Evolutionary conservation across 257 asterid genomes (phyloP).

Genomic region (Schizonepeta tenuifolia): DNA sequence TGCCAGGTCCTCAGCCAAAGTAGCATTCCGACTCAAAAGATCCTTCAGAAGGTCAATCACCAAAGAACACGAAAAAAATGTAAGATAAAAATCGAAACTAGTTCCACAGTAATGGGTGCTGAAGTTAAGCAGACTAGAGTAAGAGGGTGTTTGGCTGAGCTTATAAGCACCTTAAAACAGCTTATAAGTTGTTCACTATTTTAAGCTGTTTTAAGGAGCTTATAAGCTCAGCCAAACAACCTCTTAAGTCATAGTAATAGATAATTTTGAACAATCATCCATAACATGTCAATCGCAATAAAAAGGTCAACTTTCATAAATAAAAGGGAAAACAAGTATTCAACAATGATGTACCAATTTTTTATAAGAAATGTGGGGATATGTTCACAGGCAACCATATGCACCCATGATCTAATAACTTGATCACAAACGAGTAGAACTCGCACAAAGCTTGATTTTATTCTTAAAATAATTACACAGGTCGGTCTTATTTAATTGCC

Average conservation of each 20-base stretch:
- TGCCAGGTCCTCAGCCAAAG: slow-evolving; percentile 74
- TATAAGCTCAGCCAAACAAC: too few relatives aligned
- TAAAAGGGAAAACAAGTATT: too few relatives aligned
- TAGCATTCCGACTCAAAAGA: slow-evolving; percentile 83
- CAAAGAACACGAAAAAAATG: background rate
- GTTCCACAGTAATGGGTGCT: slow-evolving; percentile 3
- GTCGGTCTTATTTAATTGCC: background rate
- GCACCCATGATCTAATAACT: background rate
- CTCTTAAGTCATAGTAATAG: background rate
- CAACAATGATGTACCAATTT: background rate
- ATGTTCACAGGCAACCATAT: background rate
- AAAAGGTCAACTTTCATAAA: background rate
- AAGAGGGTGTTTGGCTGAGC: too few relatives aligned
- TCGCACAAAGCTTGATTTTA: background rate
- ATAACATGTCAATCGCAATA: background rate
- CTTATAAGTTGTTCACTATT: too few relatives aligned
- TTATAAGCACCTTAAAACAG: too few relatives aligned
- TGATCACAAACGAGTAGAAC: background rate
- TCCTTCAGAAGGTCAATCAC: slow-evolving; percentile 49
- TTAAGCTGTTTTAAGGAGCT: too few relatives aligned
- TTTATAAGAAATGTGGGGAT: background rate
- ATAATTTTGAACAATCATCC: background rate
- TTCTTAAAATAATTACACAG: background rate
- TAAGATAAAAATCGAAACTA: background rate
- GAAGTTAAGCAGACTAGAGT: background rate